These are phyloP conservation scores for Colletotrichum echinochloae DNA, from an alignment of 2,329 filamentous ascomycete species.

Conservation along the genomic window DNA sequence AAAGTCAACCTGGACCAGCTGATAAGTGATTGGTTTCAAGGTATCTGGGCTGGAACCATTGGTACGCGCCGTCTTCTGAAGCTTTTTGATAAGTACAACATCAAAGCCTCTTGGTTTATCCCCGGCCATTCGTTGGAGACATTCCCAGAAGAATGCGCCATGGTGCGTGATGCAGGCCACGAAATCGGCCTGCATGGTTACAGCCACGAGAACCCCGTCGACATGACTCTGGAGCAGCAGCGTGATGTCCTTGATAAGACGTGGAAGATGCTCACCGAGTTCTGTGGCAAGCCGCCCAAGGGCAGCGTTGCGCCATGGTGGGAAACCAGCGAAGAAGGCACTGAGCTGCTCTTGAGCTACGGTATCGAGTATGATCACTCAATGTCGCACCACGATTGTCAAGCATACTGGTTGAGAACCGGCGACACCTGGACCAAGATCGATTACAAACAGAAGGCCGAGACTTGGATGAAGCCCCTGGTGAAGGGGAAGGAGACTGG, in stretches of 20 bases:
- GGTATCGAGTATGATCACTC: constrained; percentile 78
- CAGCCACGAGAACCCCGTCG: constrained; percentile 77
- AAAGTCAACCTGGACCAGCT: constrained; percentile 4
- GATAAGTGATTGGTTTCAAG: constrained; percentile 46
- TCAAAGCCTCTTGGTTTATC: constrained; percentile 71
- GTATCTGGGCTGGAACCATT: constrained; percentile 75
- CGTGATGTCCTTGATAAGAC: constrained; percentile 81
- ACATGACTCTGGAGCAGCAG: constrained; percentile 82
- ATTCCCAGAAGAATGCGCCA: constrained; percentile 58
- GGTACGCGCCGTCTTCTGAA: constrained; percentile 75
- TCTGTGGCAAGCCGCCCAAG: constrained; percentile 75
- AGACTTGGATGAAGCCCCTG: constrained; percentile 75
- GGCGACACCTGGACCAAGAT: constrained; percentile 77
- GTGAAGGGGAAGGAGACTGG: constrained; percentile 70
- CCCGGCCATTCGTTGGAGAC: constrained; percentile 62
- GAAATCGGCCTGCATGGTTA: constrained; percentile 74
- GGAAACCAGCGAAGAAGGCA: constrained; percentile 77
- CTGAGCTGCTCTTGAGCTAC: constrained; percentile 73
- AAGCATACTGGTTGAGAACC: constrained; percentile 72
- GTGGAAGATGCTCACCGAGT: constrained; percentile 76
- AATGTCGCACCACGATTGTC: constrained; percentile 74
- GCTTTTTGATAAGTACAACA: constrained; percentile 78
- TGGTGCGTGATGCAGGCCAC: constrained; percentile 59
- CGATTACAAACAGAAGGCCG: constrained; percentile 71
- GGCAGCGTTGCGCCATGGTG: constrained; percentile 81